Base-by-base conservation (phyloP, 2,329 filamentous ascomycete species). In the Botrytis fragariae region DNA sequence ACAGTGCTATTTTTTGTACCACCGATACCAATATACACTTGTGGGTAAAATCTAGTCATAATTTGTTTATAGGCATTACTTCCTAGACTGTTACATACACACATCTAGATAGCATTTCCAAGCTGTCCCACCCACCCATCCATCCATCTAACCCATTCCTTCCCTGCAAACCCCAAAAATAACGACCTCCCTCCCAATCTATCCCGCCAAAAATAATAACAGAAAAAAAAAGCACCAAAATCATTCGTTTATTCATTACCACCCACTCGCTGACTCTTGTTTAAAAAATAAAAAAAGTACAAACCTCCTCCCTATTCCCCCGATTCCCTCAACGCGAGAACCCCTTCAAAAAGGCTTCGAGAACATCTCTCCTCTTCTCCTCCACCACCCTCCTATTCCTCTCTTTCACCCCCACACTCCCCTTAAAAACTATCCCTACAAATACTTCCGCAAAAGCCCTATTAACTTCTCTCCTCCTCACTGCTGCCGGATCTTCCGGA, bases 341-440 rank as follows among this genome's bases (percentile, higher is more conserved):
- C 18, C 54, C 73, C 64, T 72, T 74, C 74, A 93, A 79, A 76
- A 97, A 97, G 42, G 93, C 83, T 80, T 94, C 92, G 44, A 97
- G 80, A 20, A 95, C 82, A 16, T 86, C 86, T 72, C 86, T 85
- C 84, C 90, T 92, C 80, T 88, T 88, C 73, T 92, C 92, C 75
- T 91, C 89, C 22, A 86, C 82, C 0, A 84, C 82, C 74, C 86
- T 90, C 76, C 83, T 88, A 74, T 92, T 91, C 81, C 88, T 80
- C 10, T 78, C 79, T 61, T 88, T 88, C 80, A 74, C 82, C 32
- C 81, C 83, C 5, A 80, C 77, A 1, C 83, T 80, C 3, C 83
- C 80, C 12, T 90, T 86, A 74, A 94, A 91, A 20, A 94, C 84
- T 0, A 89, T 84, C 1, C 84, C 84, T 1, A 89, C 88, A 76